Base-by-base conservation (phyloP, 2,329 filamentous ascomycete genomes). In the Hypoxylon sp. region DNA sequence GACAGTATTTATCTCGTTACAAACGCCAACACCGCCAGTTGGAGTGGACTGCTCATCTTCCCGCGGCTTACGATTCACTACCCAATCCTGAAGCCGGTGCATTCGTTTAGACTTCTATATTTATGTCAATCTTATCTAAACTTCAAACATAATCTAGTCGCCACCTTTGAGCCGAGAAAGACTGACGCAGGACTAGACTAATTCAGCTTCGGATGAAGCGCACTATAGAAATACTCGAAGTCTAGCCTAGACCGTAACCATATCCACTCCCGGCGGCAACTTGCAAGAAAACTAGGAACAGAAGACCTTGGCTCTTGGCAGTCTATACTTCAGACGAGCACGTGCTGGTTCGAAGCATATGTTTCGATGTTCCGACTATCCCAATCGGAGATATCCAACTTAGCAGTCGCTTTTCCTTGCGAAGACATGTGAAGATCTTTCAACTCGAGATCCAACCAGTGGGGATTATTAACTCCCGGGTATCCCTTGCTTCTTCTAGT, bases 261-360 rank as follows among this genome's bases (percentile, higher is more conserved):
- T 48, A 53, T 36, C 40, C 56, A 52, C 55, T 9, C 30, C 54
- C 57, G 49, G 24, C 24, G 14, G 28, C 24, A 48, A 52, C 40
- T 53, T 42, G 3, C n/a, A 44, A 38, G 42, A 49, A 16, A 44
- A 18, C 24, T 18, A 42, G 14, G 8, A 40, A 26, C 32, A 24
- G 24, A 33, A 20, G 11, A 24, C 16, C n/a, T 42, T 20, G 12
- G 18, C 20, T 46, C 44, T 51, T 57, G 42, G 38, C 49, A 38
- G 3, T 16, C 30, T 36, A 16, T 24, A 20, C 22, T 45, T 51
- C 33, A 12, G 32, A 24, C 38, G 32, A 46, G 61, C 55, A 62
- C 59, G 59, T 64, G 48, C 18, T 30, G 24, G 24, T 55, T 45
- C 24, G 12, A 46, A 28, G 32, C 28, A 53, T 30, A n/a, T 59